phyloP scores from a whole-genome alignment of 768 basidiomycete species.

The Clathrus columnatus region DNA sequence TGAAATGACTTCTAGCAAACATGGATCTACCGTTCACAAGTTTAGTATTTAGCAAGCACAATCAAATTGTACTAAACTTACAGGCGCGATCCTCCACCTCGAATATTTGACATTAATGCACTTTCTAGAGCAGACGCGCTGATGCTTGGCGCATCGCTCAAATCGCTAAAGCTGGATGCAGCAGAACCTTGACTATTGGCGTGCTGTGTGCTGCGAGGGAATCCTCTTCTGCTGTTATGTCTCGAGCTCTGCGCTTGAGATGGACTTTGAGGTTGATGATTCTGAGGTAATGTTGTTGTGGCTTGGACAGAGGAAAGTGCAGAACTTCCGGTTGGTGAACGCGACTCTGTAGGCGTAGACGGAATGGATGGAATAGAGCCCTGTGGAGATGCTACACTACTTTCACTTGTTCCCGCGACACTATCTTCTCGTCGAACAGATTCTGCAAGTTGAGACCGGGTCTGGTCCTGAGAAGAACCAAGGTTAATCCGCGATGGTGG shows the following conservation, averaged over 20 bases:
- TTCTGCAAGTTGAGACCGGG: slow-evolving; percentile 17
- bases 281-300: slow-evolving; percentile 36
- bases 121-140: slow-evolving; percentile 77
- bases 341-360: slow-evolving; percentile 55
- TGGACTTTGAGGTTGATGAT: too few relatives aligned
- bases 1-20: slow-evolving; percentile 24
- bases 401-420: slow-evolving; percentile 41
- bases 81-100: slow-evolving; percentile 58
- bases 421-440: slow-evolving; percentile 30
- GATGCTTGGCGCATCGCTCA: slow-evolving; percentile 72
- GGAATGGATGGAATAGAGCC: slow-evolving; percentile 79
- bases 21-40: slow-evolving; percentile 23
- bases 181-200: slow-evolving; percentile 62
- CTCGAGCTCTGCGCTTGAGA: slow-evolving; percentile 54
- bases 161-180: slow-evolving; percentile 77
- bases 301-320: slow-evolving; percentile 40
- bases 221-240: slow-evolving; percentile 43
- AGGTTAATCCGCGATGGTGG: slow-evolving; percentile 23
- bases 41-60: background rate
- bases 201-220: slow-evolving; percentile 42
- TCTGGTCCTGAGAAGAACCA: background rate
- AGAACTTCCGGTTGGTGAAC: slow-evolving; percentile 35
- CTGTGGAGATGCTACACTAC: slow-evolving; percentile 64
- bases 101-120: slow-evolving; percentile 67
- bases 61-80: slow-evolving; percentile 31